These are phyloP conservation scores for Silene latifolia DNA, from an alignment of 148 eudicot species.

Conservation along the genomic window DNA sequence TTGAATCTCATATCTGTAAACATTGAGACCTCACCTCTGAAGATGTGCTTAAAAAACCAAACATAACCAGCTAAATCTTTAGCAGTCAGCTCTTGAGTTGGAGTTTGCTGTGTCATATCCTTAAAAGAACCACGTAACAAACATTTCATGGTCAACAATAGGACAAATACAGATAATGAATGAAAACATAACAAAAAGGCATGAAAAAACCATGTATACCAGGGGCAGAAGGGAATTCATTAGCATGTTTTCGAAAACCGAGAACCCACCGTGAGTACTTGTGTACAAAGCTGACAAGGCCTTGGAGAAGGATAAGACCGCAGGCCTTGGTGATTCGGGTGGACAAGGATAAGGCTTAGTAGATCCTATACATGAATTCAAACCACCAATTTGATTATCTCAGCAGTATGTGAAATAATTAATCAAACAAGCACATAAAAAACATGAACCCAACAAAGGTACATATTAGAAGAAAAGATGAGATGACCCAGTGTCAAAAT, in stretches of 20 bases:
- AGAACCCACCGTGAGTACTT: conserved; percentile 98
- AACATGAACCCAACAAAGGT: conserved; percentile 5
- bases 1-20: too few species aligned
- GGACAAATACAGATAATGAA: neutral
- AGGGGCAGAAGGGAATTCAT: conserved; percentile 85
- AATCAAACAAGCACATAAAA: neutral
- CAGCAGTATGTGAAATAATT: neutral
- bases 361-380: conserved; percentile 45
- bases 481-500: too few species aligned
- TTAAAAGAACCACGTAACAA: conserved; percentile 19
- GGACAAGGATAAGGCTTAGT: conserved; percentile 46
- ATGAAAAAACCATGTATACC: conserved; percentile 32
- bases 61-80: conserved; percentile 77
- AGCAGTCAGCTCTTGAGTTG: conserved; percentile 81
- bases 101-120: conserved; percentile 81
- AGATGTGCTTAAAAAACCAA: conserved; percentile 92
- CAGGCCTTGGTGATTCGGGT: conserved; percentile 61
- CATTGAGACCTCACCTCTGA: conserved; percentile 57
- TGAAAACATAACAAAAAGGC: neutral
- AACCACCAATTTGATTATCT: neutral
- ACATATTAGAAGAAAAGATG: conserved; percentile 3
- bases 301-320: conserved; percentile 79
- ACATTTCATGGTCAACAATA: conserved; percentile 1
- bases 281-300: conserved; percentile 83
- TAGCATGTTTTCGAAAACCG: conserved; percentile 90